Base-by-base conservation (phyloP, 495 filamentous ascomycete genomes). In the Neurospora sp. region DNA sequence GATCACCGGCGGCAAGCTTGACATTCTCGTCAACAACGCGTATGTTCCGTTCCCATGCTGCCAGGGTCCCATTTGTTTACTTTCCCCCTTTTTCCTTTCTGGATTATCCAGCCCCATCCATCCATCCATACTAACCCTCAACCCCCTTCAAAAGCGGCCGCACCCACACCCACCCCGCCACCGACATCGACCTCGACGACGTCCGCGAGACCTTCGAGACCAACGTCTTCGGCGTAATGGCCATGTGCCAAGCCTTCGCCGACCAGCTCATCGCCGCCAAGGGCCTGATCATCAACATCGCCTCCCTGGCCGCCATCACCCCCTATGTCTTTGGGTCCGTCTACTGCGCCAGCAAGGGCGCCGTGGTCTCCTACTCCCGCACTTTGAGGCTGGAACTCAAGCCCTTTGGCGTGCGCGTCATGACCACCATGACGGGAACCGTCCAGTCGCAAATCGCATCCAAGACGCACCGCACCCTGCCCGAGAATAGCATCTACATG, bases 11-110 rank as follows among this genome's bases (percentile, higher is more conserved):
- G 88, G 88, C 12, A 86, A 77, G 70, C 81, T 92, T n/a, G 87
- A 91, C 77, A 86, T 87, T 70, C 83, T 92, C 20, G 84, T 93
- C 72, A 93, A 93, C 78, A 92, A 92, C 77, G 89, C 89, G 84
- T 86, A 66, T 46, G 85, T 78, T 23, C 38, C n/a, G 31, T 9
- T 27, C 20, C 35, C 66, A 16, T 10, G 1, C 20, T 40, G n/a
- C 20, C 23, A 23, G 46, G 2, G 1, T 41, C 11, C 48, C 35
- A 12, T 46, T 16, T 20, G 35, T 69, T 44, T 38, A 14, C 71
- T 66, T 12, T 66, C 71, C 18, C 72, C 62, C 12, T 69, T 4
- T 46, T 40, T 7, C 35, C 20, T 16, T 23, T 39, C 1, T 7
- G 4, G 20, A 11, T 14, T 5, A 27, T 12, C 48, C 10, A 54